Evolutionary conservation across 768 basidiomycete species (phyloP), one percentile per base, ranked within the genome.

Genomic region (Harrya chromipes): DNA sequence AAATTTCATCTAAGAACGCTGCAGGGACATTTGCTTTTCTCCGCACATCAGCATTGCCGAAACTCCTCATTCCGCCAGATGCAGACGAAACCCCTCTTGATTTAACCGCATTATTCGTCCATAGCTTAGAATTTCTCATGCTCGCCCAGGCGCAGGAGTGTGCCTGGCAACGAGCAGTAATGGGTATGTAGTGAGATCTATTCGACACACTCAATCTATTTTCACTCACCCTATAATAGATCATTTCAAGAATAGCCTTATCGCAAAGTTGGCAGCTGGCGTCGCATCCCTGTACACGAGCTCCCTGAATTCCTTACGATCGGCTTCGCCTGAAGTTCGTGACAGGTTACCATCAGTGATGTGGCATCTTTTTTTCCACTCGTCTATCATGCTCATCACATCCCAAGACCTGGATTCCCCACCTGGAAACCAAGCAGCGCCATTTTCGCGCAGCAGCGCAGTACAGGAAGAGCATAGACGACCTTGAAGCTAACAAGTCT

Each of bases 91-190:
- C 65, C 2, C 82, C 85, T 0, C 57, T 74, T 14, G 95, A 97
- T 64, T 75, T 97, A 23, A 78, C 84, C 0, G 68, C 71, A 21
- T 61, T 79, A 0, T 84, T 87, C 57, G 60, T 90, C 20, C 74
- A 72, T 40, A 75, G 81, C 23, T 62, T 97, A 37, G 82, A 90
- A 61, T 79, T 70, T 55, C 77, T 97, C 47, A 86, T 92, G 82
- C 77, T 94, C 5, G 93, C 93, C 1, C 92, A 97, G 67, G 94
- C 94, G 1, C 95, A 98, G 58, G 97, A 99, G 70, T 95, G 91
- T 63, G 91, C 84, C 36, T 98, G 94, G 94, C 94, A 95, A 64
- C 80, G 87, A 56, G 94, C 94, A 14, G 85, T 87, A 62, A 70
- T 90, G 50, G 89, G 93, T 91, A 58, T 58, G 64, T 58, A 3